These are phyloP conservation scores for Calonectria pseudoturangicola DNA, from an alignment of 2,329 filamentous ascomycete genomes.

Conservation along the genomic window DNA sequence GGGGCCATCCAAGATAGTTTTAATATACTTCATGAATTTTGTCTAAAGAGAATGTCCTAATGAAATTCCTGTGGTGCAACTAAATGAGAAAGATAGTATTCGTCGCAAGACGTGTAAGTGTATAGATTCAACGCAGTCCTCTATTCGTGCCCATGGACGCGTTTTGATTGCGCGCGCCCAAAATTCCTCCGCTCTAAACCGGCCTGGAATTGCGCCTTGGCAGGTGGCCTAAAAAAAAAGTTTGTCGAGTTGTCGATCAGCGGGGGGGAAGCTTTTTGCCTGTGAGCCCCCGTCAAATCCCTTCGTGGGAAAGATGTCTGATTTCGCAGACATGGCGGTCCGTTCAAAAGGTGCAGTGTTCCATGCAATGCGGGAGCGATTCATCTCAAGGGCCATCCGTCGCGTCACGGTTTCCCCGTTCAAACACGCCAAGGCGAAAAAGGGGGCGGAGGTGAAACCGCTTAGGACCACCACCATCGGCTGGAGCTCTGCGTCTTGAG, in stretches of 20 bases:
- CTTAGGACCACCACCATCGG: constrained; percentile 46
- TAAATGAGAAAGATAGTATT: constrained; percentile 12
- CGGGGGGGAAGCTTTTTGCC: constrained; percentile 15
- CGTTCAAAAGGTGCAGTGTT: constrained; percentile 21
- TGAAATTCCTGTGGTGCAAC: constrained; percentile 19
- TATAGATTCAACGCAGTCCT: background rate
- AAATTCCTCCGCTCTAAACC: background rate
- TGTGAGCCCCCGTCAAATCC: constrained; percentile 12
- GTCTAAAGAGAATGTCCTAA: constrained; percentile 29
- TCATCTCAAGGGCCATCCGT: constrained; percentile 14
- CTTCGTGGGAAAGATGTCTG: constrained; percentile 5
- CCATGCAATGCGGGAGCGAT: constrained; percentile 23
- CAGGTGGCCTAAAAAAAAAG: background rate
- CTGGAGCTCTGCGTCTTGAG: constrained; percentile 40
- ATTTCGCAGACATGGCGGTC: constrained; percentile 15
- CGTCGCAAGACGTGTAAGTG: constrained; percentile 17
- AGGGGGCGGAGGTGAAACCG: background rate
- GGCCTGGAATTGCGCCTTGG: too few relatives aligned
- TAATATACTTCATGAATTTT: constrained; percentile 6
- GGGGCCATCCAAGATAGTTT: background rate
- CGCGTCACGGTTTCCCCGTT: background rate
- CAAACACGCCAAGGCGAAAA: background rate
- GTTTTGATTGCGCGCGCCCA: background rate
- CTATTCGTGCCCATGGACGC: constrained; percentile 9
- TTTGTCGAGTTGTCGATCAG: constrained; percentile 17